Conservation (phyloP, 805 yeast species). For the Metschnikowia kofuensis region DNA sequence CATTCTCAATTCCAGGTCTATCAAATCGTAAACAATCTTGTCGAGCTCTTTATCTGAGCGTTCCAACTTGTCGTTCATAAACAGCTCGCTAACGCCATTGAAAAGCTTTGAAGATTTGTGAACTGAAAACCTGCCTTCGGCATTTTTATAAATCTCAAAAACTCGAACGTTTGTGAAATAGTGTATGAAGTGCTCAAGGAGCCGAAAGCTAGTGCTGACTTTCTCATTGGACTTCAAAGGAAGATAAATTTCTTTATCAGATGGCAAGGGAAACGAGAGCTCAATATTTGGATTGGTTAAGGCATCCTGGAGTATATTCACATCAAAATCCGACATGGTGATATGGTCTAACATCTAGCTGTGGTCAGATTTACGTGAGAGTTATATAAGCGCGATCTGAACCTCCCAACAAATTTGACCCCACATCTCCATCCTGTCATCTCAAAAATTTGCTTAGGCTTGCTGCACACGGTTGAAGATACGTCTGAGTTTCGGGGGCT, state of each 20-base stretch:
- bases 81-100: conserved; percentile 23
- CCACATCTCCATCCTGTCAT: no score
- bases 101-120: conserved; percentile 31
- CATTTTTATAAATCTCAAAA: conserved; percentile 30
- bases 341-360: not conserved
- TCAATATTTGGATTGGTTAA: conserved; percentile 28
- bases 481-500: no score
- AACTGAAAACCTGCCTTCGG: conserved; percentile 34
- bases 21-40: conserved; percentile 32
- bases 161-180: conserved; percentile 27
- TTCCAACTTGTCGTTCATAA: conserved; percentile 33
- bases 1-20: conserved; percentile 37
- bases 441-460: no score
- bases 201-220: conserved; percentile 20
- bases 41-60: conserved; percentile 33
- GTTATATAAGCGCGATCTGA: no score
- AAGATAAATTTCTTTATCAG: conserved; percentile 30
- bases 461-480: no score
- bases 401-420: no score
- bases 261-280: conserved; percentile 39
- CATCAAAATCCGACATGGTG: conserved; percentile 27
- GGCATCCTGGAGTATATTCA: conserved; percentile 38
- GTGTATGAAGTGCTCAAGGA: conserved; percentile 31
- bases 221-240: conserved; percentile 29
- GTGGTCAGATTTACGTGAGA: no score